Evolutionary conservation across 371 early-diverging fungal species (phyloP).

Genomic region (Mortierella sp.): DNA sequence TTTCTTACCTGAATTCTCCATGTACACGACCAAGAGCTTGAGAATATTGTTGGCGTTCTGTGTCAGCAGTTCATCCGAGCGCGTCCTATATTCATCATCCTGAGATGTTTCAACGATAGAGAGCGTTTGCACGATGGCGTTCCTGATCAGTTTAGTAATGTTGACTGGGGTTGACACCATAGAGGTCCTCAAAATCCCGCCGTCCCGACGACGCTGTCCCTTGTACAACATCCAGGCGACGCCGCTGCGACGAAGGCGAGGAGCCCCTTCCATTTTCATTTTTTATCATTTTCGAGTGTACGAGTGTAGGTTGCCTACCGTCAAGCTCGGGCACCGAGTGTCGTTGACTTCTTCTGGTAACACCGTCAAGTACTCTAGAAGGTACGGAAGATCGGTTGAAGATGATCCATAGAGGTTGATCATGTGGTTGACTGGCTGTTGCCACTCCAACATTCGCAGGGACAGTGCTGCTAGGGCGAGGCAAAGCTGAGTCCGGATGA

Average conservation of each 20-base stretch:
- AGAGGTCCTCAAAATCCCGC: not conserved
- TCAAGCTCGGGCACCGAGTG: conserved; percentile 59
- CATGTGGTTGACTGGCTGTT: conserved; percentile 78
- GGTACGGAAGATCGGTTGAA: conserved; percentile 63
- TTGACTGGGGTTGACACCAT: not conserved
- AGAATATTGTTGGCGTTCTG: conserved; percentile 72
- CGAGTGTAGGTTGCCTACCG: conserved; percentile 32
- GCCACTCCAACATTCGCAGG: conserved; percentile 86
- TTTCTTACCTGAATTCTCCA: conserved; percentile 71
- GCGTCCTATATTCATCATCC: conserved; percentile 71
- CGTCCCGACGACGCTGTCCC: conserved; percentile 2
- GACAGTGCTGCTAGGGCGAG: conserved; percentile 88
- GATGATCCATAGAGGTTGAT: conserved; percentile 68
- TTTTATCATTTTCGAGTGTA: conserved; percentile 4
- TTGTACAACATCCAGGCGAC: conserved; percentile 8
- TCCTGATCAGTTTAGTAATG: conserved; percentile 38
- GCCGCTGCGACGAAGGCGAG: not conserved
- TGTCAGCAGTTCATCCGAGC: conserved; percentile 72
- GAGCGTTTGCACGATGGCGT: conserved; percentile 6
- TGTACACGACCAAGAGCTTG: conserved; percentile 69
- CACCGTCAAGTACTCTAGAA: conserved; percentile 85
- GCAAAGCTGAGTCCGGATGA: conserved; percentile 84
- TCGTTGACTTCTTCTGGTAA: conserved; percentile 88
- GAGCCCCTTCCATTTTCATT: conserved; percentile 5
- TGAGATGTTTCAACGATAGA: conserved; percentile 32